A percentile compares a stretch with the other conserved stretches of the same genome.
These are phyloP conservation scores for Entoloma clypeatum DNA, from an alignment of 1,284 basidiomycete genomes.

Conservation along the genomic window DNA sequence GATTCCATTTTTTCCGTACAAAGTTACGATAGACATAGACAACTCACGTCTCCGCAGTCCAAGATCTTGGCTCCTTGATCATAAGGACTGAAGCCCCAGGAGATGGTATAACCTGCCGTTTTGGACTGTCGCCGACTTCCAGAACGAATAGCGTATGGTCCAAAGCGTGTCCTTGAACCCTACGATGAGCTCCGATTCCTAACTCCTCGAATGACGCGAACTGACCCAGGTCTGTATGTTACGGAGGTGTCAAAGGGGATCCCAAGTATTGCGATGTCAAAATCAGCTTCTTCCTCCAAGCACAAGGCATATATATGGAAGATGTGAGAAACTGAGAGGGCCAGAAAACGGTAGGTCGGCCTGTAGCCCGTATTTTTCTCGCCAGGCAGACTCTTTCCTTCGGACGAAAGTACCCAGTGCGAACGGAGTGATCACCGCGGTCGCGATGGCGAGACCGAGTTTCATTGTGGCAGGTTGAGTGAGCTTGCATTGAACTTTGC, in stretches of 20 bases:
- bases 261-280: conserved; percentile 76
- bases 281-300: conserved; percentile 54
- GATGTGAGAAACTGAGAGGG: conserved; percentile 69
- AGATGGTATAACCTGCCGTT: conserved; percentile 55
- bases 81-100: conserved; percentile 71
- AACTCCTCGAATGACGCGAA: background rate
- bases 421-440: no score
- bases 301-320: conserved; percentile 69
- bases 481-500: no score
- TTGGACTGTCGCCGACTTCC: conserved; percentile 66
- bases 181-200: conserved; percentile 1
- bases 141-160: conserved; percentile 76
- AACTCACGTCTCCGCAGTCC: conserved; percentile 76
- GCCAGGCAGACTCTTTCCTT: conserved; percentile 40
- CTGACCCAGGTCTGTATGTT: conserved; percentile 59
- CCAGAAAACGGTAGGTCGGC: conserved; percentile 68
- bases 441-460: no score
- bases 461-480: no score
- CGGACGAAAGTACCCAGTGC: conserved; percentile 11
- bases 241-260: conserved; percentile 80
- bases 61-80: conserved; percentile 52
- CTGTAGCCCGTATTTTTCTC: conserved; percentile 68
- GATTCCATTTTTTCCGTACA: conserved; percentile 1
- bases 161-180: conserved; percentile 65
- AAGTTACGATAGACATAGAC: background rate